Evolutionary conservation across 805 yeast genomes (phyloP).

Genomic region (Saccharomycopsis sp.): DNA sequence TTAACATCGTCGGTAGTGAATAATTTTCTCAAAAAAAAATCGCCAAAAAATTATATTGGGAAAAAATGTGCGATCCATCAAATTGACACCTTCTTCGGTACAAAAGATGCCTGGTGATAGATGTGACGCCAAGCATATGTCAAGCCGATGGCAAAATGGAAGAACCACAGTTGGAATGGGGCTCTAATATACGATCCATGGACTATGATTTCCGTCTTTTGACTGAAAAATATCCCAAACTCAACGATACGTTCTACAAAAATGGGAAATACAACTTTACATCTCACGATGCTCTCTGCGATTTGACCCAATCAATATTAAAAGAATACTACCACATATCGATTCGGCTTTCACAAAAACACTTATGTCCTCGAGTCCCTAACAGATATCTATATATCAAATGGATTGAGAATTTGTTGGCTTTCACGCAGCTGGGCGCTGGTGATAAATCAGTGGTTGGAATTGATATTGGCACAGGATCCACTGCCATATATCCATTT

Average conservation of each 20-base stretch:
- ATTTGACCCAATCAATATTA: constrained; percentile 10
- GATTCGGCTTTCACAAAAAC: constrained; percentile 1
- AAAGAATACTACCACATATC: constrained; percentile 10
- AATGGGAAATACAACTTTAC: not conserved
- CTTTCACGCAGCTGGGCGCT: constrained; percentile 30
- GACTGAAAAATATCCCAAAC: constrained; percentile 2
- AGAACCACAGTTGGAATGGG: not conserved
- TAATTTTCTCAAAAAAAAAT: too few species aligned
- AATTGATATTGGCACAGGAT: constrained; percentile 42
- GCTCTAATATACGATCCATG: not conserved
- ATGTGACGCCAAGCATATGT: too few species aligned
- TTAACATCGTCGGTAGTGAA: not conserved
- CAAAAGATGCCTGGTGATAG: too few species aligned
- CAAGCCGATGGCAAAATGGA: too few species aligned
- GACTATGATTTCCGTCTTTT: constrained; percentile 4
- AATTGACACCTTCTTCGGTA: not conserved
- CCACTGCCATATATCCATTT: constrained; percentile 39
- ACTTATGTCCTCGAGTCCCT: constrained; percentile 20
- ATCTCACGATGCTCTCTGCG: constrained; percentile 1
- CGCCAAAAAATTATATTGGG: not conserved
- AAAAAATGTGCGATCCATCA: not conserved
- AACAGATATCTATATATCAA: constrained; percentile 14
- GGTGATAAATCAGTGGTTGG: constrained; percentile 38
- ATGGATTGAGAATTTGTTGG: constrained; percentile 10
- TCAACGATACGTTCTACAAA: not conserved